phyloP scores from a whole-genome alignment of 768 basidiomycete genomes.

The Clitopilus passeckerianus region DNA sequence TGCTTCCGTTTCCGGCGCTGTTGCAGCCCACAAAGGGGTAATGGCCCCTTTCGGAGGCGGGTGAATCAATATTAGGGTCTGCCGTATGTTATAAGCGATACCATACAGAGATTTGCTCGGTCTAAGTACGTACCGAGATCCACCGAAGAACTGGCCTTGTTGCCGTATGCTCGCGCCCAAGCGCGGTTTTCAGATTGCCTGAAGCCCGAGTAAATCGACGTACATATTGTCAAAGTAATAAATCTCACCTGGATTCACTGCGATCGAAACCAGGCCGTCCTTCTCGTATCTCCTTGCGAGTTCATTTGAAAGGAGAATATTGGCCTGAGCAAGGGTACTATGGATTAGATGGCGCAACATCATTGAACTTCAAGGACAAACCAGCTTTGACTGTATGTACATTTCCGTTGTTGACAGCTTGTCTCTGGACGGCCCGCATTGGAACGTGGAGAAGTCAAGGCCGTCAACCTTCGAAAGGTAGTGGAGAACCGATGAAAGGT shows the following conservation, averaged over 20 bases:
- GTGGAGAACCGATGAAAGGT: slow-evolving; percentile 27
- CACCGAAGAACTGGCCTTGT: neutral
- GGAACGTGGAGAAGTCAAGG: slow-evolving; percentile 33
- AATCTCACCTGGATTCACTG: slow-evolving; percentile 24
- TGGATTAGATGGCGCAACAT: slow-evolving; percentile 31
- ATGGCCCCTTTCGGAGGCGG: slow-evolving; percentile 24
- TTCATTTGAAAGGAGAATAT: slow-evolving; percentile 36
- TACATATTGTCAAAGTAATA: neutral
- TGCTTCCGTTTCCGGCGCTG: slow-evolving; percentile 20
- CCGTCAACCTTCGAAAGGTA: slow-evolving; percentile 10
- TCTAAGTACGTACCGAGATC: neutral
- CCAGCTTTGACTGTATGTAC: slow-evolving; percentile 38
- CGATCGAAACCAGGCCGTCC: slow-evolving; percentile 31
- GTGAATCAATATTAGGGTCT: slow-evolving; percentile 9
- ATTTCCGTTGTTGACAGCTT: slow-evolving; percentile 12
- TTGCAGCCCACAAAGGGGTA: slow-evolving; percentile 33
- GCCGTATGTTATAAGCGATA: neutral
- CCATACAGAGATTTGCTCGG: neutral
- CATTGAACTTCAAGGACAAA: slow-evolving; percentile 9
- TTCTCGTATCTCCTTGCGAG: slow-evolving; percentile 37
- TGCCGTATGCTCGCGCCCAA: neutral
- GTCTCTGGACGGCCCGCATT: slow-evolving; percentile 28
- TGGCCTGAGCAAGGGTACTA: slow-evolving; percentile 23
- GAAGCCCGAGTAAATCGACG: neutral
- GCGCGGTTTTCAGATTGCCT: slow-evolving; percentile 20